Percentiles rank a stretch among this genome's conserved stretches.
Conservation (phyloP, 352 stramenopile species). For the Phytophthora quininea region DNA sequence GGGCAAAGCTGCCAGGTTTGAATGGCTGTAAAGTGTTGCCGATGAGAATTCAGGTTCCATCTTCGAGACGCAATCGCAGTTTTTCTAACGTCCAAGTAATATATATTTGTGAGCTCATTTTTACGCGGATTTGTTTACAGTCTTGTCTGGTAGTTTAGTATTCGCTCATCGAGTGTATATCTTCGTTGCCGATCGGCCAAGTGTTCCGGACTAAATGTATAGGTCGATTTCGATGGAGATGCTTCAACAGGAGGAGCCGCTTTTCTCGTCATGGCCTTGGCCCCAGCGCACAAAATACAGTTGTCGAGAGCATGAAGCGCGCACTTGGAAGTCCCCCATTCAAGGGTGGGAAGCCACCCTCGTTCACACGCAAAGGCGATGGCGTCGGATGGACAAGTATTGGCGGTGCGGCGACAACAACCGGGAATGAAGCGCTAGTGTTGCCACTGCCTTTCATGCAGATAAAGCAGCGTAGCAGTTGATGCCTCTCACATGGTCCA, state of each 20-base stretch:
- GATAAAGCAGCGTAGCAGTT: slow-evolving; percentile 68
- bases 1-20: too few relatives aligned
- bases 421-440: not conserved
- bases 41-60: too few relatives aligned
- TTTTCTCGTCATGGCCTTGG: slow-evolving; percentile 37
- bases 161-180: slow-evolving; percentile 38
- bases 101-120: too few relatives aligned
- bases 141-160: slow-evolving; percentile 19
- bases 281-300: slow-evolving; percentile 67
- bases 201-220: slow-evolving; percentile 2
- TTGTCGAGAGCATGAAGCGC: slow-evolving; percentile 64
- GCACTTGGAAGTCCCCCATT: slow-evolving; percentile 40
- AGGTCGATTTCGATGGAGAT: slow-evolving; percentile 15
- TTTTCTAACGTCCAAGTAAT: too few relatives aligned
- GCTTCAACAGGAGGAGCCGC: slow-evolving; percentile 11
- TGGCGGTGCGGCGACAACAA: not conserved
- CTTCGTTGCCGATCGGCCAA: slow-evolving; percentile 29
- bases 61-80: too few relatives aligned
- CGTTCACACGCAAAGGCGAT: not conserved
- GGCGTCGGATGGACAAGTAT: too few relatives aligned
- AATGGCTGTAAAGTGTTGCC: too few relatives aligned
- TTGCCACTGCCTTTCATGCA: slow-evolving; percentile 41
- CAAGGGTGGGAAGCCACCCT: not conserved
- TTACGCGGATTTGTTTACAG: too few relatives aligned
- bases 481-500: slow-evolving; percentile 52